These are phyloP conservation scores for Taphrina wiesneri DNA, from an alignment of 1,139 yeast genomes.

Conservation along the genomic window DNA sequence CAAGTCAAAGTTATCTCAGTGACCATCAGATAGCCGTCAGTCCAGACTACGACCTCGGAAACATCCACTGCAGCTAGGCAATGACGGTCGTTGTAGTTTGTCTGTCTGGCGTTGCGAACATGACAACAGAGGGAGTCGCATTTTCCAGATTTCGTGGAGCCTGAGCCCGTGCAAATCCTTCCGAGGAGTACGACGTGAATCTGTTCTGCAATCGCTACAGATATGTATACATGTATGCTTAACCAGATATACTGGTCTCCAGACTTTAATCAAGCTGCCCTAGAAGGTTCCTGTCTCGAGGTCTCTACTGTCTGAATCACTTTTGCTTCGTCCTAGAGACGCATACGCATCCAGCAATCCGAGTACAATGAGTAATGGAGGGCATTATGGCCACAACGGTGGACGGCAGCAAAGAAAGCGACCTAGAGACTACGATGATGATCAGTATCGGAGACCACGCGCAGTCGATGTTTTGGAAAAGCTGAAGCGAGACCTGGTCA, in stretches of 20 bases:
- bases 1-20: too few species aligned
- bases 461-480: constrained; percentile 13
- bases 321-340: too few species aligned
- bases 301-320: too few species aligned
- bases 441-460: constrained; percentile 29
- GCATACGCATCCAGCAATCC: too few species aligned
- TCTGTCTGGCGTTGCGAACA: background rate
- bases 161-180: background rate
- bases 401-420: constrained; percentile 31
- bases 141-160: constrained; percentile 5
- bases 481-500: constrained; percentile 28
- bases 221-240: too few species aligned
- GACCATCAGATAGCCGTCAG: too few species aligned
- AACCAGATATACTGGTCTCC: too few species aligned
- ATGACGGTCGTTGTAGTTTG: background rate
- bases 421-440: constrained; percentile 25
- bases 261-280: too few species aligned
- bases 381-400: constrained; percentile 7
- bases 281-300: background rate
- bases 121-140: background rate
- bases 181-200: background rate
- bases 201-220: background rate
- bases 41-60: too few species aligned
- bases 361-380: background rate
- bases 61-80: too few species aligned